A percentile compares a stretch with the other conserved stretches of the same genome.
Evolutionary conservation across 2,329 filamentous ascomycete species (phyloP).

Genomic region (Fusarium nurragi): DNA sequence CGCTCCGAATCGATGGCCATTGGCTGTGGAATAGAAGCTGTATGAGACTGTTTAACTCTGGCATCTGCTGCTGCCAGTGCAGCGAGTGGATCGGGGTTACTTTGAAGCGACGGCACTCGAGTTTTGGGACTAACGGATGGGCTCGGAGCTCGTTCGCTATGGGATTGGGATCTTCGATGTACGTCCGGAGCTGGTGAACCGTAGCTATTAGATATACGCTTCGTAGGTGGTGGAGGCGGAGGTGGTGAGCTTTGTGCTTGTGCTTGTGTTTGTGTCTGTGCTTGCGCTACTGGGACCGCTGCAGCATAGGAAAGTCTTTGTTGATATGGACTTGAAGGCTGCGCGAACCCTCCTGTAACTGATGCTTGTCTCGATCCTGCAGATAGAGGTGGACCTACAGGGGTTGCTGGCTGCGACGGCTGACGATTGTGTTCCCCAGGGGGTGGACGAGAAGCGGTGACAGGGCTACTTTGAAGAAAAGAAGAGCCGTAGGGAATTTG

Average conservation of each 20-base stretch:
- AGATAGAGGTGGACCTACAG: conserved; percentile 61
- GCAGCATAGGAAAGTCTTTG: conserved; percentile 54
- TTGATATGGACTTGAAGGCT: conserved; percentile 69
- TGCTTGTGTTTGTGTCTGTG: conserved; percentile 43
- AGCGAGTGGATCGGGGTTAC: conserved; percentile 50
- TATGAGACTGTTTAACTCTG: conserved; percentile 31
- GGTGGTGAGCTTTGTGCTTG: conserved; percentile 49
- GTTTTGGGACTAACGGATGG: conserved; percentile 84
- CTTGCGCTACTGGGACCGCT: conserved; percentile 43
- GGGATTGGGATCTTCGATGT: conserved; percentile 61
- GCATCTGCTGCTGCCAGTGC: conserved; percentile 45
- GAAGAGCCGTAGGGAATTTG: conserved; percentile 64
- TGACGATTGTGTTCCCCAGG: conserved; percentile 57
- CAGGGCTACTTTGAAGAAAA: conserved; percentile 64
- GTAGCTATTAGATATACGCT: conserved; percentile 57
- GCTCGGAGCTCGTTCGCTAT: conserved; percentile 73
- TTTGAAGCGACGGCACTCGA: conserved; percentile 63
- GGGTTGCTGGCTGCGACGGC: conserved; percentile 64
- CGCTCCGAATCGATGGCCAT: conserved; percentile 47
- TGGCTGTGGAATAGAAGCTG: conserved; percentile 38
- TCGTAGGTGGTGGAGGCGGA: conserved; percentile 49
- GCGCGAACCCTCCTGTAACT: conserved; percentile 53
- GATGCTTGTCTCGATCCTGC: conserved; percentile 56
- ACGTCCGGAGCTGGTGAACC: conserved; percentile 55
- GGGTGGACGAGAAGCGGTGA: conserved; percentile 56